Evolutionary conservation across 148 eudicot species (phyloP).

Genomic region (Rhododendron kiyosumense): DNA sequence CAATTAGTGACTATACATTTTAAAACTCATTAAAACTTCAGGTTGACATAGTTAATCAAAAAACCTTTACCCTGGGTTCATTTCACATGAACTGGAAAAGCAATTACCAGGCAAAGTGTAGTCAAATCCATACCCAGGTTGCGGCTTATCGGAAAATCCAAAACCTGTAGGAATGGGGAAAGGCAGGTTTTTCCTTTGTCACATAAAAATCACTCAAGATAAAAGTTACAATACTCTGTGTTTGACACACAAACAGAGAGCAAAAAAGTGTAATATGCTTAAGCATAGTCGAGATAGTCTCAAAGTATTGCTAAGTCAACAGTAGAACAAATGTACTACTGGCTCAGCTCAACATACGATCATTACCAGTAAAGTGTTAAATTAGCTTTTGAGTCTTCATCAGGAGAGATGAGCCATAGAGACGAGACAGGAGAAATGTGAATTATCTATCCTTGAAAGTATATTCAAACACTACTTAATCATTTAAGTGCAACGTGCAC

Average conservation of each 20-base stretch:
- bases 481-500: neutral
- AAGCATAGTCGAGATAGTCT: neutral
- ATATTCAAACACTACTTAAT: neutral
- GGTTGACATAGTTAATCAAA: neutral
- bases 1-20: neutral
- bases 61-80: neutral
- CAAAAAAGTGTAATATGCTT: neutral
- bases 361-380: neutral
- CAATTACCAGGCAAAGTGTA: constrained; percentile 75
- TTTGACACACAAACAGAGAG: neutral
- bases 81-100: neutral
- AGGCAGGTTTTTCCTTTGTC: neutral
- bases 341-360: neutral
- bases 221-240: neutral
- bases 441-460: neutral
- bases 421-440: neutral
- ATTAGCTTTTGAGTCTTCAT: neutral
- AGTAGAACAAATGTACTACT: neutral
- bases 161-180: constrained; percentile 51
- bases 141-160: constrained; percentile 98
- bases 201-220: neutral
- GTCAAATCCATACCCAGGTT: constrained; percentile 88
- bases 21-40: neutral
- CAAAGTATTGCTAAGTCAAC: neutral
- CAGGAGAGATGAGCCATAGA: neutral